Percentiles rank a stretch among this genome's conserved stretches.
Conservation (phyloP, 1,284 basidiomycete species). For the Rhodotorula sp. region DNA sequence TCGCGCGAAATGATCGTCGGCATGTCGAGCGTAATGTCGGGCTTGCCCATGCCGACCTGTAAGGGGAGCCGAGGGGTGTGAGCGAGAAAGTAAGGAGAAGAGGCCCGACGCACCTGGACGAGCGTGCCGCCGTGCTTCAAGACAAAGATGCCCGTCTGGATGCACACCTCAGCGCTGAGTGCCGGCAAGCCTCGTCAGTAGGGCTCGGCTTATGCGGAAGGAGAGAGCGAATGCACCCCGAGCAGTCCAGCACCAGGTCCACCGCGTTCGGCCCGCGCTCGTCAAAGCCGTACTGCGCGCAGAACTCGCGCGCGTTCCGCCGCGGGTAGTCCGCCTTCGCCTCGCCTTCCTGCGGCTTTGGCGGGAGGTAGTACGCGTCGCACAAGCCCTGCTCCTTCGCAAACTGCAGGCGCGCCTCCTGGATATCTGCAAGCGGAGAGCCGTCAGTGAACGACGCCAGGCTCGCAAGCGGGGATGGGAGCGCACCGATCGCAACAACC, state of each 20-base stretch:
- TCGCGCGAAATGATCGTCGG: constrained; percentile 69
- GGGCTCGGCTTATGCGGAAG: rapidly evolving
- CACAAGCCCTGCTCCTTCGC: constrained; percentile 79
- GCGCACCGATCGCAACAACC: constrained; percentile 69
- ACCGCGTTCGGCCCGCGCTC: constrained; percentile 57
- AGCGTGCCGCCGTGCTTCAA: constrained; percentile 72
- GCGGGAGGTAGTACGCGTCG: constrained; percentile 74
- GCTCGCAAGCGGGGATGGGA: too few relatives aligned
- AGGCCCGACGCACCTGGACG: constrained; percentile 31
- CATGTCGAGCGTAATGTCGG: constrained; percentile 53
- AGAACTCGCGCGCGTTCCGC: constrained; percentile 52
- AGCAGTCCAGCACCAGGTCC: constrained; percentile 63
- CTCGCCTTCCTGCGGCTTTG: constrained; percentile 64
- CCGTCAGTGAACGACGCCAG: too few relatives aligned
- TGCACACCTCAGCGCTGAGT: constrained; percentile 59
- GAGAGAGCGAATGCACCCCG: constrained; percentile 50
- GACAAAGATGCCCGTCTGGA: constrained; percentile 60
- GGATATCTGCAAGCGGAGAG: constrained; percentile 62
- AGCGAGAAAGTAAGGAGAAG: neutral
- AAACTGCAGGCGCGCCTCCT: constrained; percentile 77
- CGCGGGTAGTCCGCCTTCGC: constrained; percentile 66
- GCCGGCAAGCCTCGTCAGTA: neutral
- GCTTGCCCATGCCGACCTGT: constrained; percentile 61
- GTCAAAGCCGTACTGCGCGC: constrained; percentile 53
- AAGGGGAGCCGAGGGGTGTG: neutral